Evolutionary conservation across 2,329 filamentous ascomycete genomes (phyloP).

Genomic region (Trichoderma sp.): DNA sequence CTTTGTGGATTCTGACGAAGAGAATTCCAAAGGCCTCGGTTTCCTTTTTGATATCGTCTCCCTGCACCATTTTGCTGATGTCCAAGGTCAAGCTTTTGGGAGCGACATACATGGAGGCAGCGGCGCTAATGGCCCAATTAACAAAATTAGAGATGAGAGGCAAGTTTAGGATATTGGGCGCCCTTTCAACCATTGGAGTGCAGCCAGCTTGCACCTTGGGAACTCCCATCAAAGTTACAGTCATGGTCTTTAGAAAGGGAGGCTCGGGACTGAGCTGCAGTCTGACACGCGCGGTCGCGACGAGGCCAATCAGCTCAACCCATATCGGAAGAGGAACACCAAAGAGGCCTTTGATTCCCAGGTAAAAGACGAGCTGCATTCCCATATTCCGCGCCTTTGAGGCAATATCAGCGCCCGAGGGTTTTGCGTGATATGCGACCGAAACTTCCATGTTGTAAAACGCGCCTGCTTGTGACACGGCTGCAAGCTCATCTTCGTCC

Average conservation of each 20-base stretch:
- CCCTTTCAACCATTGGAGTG: conserved; percentile 87
- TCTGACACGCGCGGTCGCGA: conserved; percentile 81
- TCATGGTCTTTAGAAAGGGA: conserved; percentile 88
- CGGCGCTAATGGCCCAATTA: conserved; percentile 88
- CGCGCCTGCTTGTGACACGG: conserved; percentile 85
- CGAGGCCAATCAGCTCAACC: conserved; percentile 87
- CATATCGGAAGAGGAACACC: conserved; percentile 85
- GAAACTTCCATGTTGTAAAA: conserved; percentile 93
- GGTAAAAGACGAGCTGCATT: conserved; percentile 93
- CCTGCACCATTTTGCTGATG: conserved; percentile 84
- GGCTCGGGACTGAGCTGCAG: conserved; percentile 86
- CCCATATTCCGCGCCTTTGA: conserved; percentile 94
- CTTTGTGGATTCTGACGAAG: conserved; percentile 89
- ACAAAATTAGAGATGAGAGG: conserved; percentile 95
- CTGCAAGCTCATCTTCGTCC: conserved; percentile 82
- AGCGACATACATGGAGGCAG: conserved; percentile 87
- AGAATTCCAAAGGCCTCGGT: conserved; percentile 84
- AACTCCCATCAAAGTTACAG: conserved; percentile 90
- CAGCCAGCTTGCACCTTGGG: conserved; percentile 89
- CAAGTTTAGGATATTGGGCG: conserved; percentile 87
- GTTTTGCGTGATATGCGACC: conserved; percentile 87
- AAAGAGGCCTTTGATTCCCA: conserved; percentile 86
- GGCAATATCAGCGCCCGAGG: conserved; percentile 67
- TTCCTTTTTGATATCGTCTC: conserved; percentile 90
- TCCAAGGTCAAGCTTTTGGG: conserved; percentile 94